Conservation (phyloP, 2,329 filamentous ascomycete species). For the Hirsutella rhossiliensis region DNA sequence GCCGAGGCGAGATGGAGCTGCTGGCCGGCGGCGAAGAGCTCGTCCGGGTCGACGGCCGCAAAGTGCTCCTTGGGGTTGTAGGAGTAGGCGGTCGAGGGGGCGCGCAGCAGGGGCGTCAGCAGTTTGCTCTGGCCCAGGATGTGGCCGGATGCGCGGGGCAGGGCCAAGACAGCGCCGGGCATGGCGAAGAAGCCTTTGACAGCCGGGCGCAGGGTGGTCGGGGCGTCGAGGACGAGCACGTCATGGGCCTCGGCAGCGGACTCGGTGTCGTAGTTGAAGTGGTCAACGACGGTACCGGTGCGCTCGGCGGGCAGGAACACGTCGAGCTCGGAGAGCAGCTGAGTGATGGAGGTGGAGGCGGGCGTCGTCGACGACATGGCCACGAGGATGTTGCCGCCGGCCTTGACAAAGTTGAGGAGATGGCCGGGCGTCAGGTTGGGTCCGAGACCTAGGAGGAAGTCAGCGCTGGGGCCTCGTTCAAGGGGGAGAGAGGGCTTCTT, state of each 20-base stretch:
- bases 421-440: constrained; percentile 76
- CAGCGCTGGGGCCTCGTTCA: neutral
- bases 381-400: constrained; percentile 81
- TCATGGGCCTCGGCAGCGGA: constrained; percentile 78
- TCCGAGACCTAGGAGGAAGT: constrained; percentile 53
- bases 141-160: constrained; percentile 73
- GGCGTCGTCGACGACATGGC: constrained; percentile 62
- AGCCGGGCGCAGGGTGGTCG: constrained; percentile 51
- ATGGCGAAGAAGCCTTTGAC: constrained; percentile 64
- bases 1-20: constrained; percentile 79
- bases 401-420: constrained; percentile 84
- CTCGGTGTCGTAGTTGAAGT: constrained; percentile 80
- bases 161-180: constrained; percentile 51
- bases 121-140: constrained; percentile 67
- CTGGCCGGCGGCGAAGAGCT: constrained; percentile 71
- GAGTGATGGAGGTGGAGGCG: constrained; percentile 61
- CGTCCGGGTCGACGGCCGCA: constrained; percentile 52
- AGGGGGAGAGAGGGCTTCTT: constrained; percentile 3
- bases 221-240: constrained; percentile 66
- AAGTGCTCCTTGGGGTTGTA: constrained; percentile 86
- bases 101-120: constrained; percentile 70
- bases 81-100: constrained; percentile 76
- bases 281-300: constrained; percentile 77
- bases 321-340: constrained; percentile 77
- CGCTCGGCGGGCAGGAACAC: constrained; percentile 79